Conservation (phyloP, 345 rosid genomes). For the Eucalyptus curtisii region DNA sequence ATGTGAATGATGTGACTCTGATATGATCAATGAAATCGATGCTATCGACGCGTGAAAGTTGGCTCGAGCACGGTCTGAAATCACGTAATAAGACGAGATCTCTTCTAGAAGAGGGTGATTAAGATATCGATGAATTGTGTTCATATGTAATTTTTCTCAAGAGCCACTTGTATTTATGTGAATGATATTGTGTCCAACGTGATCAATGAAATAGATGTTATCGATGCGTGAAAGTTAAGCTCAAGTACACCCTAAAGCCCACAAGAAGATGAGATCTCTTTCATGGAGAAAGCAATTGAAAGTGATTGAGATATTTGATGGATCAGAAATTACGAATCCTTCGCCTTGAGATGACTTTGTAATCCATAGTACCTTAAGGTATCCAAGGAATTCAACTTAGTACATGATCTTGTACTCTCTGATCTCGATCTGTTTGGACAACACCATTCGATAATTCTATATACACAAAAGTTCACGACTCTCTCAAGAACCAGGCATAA, state of each 20-base stretch:
- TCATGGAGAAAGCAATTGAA: not conserved
- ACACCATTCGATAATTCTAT: not conserved
- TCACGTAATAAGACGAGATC: not conserved
- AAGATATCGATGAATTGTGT: not conserved
- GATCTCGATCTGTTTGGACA: fast-evolving
- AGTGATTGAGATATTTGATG: not conserved
- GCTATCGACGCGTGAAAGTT: fast-evolving
- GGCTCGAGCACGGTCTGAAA: fast-evolving
- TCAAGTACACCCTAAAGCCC: not conserved
- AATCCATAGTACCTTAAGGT: not conserved
- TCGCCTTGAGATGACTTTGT: not conserved
- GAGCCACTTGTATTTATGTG: not conserved
- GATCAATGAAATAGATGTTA: not conserved
- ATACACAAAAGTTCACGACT: not conserved
- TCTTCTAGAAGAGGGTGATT: not conserved
- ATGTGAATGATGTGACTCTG: not conserved
- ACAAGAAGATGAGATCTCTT: not conserved
- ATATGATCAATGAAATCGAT: not conserved
- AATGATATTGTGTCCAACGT: not conserved
- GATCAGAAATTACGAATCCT: not conserved
- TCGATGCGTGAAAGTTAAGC: not conserved
- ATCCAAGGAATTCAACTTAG: not conserved
- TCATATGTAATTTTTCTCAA: not conserved
- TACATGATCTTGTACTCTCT: not conserved
- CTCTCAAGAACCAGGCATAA: not conserved